Evolutionary conservation across 441 rosid genomes (phyloP).

Genomic region (Euphorbia schlechtendalii): DNA sequence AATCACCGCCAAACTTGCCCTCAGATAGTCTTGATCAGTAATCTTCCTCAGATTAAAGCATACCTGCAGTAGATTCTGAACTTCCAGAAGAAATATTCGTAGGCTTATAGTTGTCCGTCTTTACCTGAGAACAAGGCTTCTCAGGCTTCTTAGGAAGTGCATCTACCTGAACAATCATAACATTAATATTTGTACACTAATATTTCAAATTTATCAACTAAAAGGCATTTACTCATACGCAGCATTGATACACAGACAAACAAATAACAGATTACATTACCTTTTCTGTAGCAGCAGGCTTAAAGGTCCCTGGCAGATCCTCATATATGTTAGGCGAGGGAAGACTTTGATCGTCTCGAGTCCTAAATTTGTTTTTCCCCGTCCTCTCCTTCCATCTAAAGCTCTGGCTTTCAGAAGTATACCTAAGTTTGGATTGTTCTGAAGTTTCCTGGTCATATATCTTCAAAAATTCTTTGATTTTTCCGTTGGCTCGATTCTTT

Average conservation of each 20-base stretch:
- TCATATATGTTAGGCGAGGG: constrained; percentile 21
- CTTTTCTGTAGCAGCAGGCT: constrained; percentile 22
- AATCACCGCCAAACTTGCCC: too few species aligned
- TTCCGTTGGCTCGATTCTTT: constrained; percentile 47
- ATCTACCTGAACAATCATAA: constrained; percentile 27
- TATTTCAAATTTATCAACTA: constrained; percentile 2
- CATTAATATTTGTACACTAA: neutral
- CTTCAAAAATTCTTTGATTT: constrained; percentile 71
- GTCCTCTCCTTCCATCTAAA: constrained; percentile 37
- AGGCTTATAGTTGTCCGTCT: constrained; percentile 2
- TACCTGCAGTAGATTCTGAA: constrained; percentile 37
- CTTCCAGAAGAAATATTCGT: neutral
- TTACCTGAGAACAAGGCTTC: constrained; percentile 24
- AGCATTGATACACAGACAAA: neutral
- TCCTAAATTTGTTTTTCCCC: constrained; percentile 5
- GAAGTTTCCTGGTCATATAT: constrained; percentile 62
- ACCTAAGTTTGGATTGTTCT: constrained; percentile 21
- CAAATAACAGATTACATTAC: constrained; percentile 13
- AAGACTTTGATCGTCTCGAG: constrained; percentile 25
- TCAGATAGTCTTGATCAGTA: neutral
- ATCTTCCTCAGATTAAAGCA: constrained; percentile 17
- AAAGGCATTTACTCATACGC: neutral
- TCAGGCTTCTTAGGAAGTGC: constrained; percentile 17
- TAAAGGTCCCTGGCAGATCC: constrained; percentile 23
- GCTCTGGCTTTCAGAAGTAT: constrained; percentile 30